Evolutionary conservation across 345 rosid genomes (phyloP), one percentile per base, ranked within the genome.

Genomic region (Populus deltoides): DNA sequence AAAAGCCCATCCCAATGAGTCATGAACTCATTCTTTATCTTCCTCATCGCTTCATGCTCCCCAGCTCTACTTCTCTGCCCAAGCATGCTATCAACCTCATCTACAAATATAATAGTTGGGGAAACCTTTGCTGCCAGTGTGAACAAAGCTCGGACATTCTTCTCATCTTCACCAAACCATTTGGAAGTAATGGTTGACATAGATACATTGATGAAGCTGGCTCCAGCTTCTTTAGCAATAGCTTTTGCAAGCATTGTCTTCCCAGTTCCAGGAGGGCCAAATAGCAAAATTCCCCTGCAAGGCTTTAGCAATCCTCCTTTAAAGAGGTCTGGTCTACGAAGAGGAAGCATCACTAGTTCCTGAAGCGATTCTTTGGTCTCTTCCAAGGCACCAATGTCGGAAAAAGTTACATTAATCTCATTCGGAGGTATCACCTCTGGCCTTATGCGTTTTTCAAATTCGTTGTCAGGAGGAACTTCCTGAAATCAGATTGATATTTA

Each of bases 231-330:
- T 81, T 81, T 89, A 7, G 99, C 97, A 25, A 93, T 93, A 74
- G 99, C 99, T 86, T 93, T 96, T 55, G 99, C 99, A 76, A 96
- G 77, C 99, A 96, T 92, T 57, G 99, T 96, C 86, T 96, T 96
- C 49, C 99, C 98, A 0, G 99, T 93, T 38, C 99, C 99, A 12
- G 98, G 99, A 75, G 99, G 99, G 10, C 99, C 98, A 24, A 96
- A 96, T n/a, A 96, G 93, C 83, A 96, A 75, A 73, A 96, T 96
- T 81, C 99, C 99, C 70, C 90, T 87, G 83, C 99, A 96, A 4
- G 98, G 98, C 82, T 96, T 96, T 72, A 96, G 80, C 49, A 93
- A 92, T 55, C 97, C 98, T 35, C 98, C 97, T 57, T 76, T 85
- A 74, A 93, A 96, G 27, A 96, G 91, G 80, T 96, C 99, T 8